Base-by-base conservation (phyloP, 179 eudicot species). In the Carnegiea gigantea region DNA sequence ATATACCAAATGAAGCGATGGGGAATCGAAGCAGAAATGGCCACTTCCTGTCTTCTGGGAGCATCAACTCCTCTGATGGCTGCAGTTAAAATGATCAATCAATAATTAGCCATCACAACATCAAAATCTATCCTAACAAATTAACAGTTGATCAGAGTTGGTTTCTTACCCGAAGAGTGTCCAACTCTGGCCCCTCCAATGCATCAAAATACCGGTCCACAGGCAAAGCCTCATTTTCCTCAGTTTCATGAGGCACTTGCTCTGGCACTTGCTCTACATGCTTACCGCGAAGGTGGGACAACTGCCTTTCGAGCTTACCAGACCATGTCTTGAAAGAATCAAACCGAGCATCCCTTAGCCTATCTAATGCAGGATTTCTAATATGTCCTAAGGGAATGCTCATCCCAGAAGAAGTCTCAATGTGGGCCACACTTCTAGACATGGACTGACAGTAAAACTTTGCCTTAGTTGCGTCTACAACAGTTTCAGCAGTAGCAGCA, bases 1-100 rank as follows among this genome's bases (percentile, higher is more conserved):
- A 93, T 59, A 95, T 92, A 88, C 98, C 98, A 30, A 93, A 95
- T 53, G 98, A 90, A 33, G 94, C 85, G 57, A 95, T 84, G 0
- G 97, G 91, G 76, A 79, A 95, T 2, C 98, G 92, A 9, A 95
- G 98, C 76, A 95, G 95, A 84, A 95, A 95, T 9, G 98, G 98
- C 98, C 98, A 95, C 23, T 33, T 83, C 84, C 87, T 86, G 89
- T 95, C 98, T 38, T 92, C 91, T 30, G 98, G 98, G 64, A 95
- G 93, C 76, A 95, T 82, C 81, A 89, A 83, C 76, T 95, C 91
- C 85, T 95, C 98, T 5, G 93, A 88, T 68, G 93, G 84, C 98
- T 95, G 93, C 76, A 73, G 49, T 15, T 0, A 36, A 30, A 70
- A 70, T 51, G 57, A 30, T 6, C 23, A 67, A 6, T 67, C 28